Evolutionary conservation across 2,329 filamentous ascomycete species (phyloP), one percentile per base, ranked within the genome.

Genomic region (Verticillium nubilum): DNA sequence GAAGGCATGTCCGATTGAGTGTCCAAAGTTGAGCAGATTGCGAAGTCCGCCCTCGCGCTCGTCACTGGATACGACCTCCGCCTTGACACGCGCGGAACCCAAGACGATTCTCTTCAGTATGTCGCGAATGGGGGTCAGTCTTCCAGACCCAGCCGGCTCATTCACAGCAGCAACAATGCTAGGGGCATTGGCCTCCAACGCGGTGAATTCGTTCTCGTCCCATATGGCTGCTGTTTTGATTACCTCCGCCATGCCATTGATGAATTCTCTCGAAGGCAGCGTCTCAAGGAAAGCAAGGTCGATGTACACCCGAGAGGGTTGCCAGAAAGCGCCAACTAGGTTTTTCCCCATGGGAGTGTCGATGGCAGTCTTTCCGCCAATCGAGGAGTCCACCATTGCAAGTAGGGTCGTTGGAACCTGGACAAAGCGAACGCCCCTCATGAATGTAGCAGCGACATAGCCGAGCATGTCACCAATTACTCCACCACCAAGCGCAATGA

Each of bases 241-340:
- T 29, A 99, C 94, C 78, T 99, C 95, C 27, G 94, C 95, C 94
- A 99, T 97, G 62, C 95, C 95, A 73, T 99, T 99, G 75, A 97
- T 92, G 70, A 99, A 94, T 75, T 99, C 94, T 65, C 95, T 84
- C 64, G 89, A 87, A 1, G 94, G 93, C 23, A 99, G 80, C 1
- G 92, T 96, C 71, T 96, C 91, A 59, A 99, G 81, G 70, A 99
- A 98, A 59, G 87, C 84, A 62, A 98, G 80, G 73, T 99, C 95
- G 67, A 99, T 93, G 75, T 97, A 99, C 65, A 98, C 93, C 63
- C 92, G 87, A 69, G 89, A 84, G 4, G 95, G 95, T 73, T 99
- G 95, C 93, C 94, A 98, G 76, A 99, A 98, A 33, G 94, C 87
- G 4, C 95, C 95, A 59, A 99, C 87, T 63, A 99, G 78, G 72